Evolutionary conservation across 1,284 basidiomycete genomes (phyloP), one percentile per base, ranked within the genome.

Genomic region (Golubevia sp.): DNA sequence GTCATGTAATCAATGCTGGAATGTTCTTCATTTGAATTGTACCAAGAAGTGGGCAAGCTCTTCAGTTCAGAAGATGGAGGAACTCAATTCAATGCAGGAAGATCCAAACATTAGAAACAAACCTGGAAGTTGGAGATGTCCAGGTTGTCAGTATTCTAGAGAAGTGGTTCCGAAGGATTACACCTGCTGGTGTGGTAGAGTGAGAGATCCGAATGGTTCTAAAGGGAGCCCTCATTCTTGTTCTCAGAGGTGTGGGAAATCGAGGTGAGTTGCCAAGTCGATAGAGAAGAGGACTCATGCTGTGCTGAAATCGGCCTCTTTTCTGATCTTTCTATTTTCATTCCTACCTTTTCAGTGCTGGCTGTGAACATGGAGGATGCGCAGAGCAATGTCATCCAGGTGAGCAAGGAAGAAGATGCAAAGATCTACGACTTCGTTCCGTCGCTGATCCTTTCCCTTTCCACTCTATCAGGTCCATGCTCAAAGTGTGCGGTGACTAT

Each of bases 1-100:
- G 80, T 78, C 76, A 1, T 83, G 80, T 56, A 61, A 72, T 3
- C 71, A 79, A 54, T 83, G 80, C 67, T 70, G 73, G 62, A 66
- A 75, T 5, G 79, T 83, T 1, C 62, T 83, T 1, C 80, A 83
- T 52, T 64, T 83, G 15, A 59, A 59, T 15, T 83, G 80, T 60
- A 72, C 74, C 2, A 69, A 76, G 66, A 76, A 74, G 53, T 83
- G 80, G 80, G 78, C 80, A 8, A 68, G 72, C 26, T 63, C 68
- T 59, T 82, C 77, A 58, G 77, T 83, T 48, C 62, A 73, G 55
- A 73, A 80, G 53, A 70, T 73, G 20, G 67, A 80, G 56, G 79
- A 79, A 59, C 70, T 76, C 62, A 79, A 80, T 49, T 74, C 75
- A 3, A 72, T 77, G 73, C 80, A 83, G 59, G 78, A 83, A 54